Conservation (phyloP, 148 eudicot species). For the Selenicereus undatus region DNA sequence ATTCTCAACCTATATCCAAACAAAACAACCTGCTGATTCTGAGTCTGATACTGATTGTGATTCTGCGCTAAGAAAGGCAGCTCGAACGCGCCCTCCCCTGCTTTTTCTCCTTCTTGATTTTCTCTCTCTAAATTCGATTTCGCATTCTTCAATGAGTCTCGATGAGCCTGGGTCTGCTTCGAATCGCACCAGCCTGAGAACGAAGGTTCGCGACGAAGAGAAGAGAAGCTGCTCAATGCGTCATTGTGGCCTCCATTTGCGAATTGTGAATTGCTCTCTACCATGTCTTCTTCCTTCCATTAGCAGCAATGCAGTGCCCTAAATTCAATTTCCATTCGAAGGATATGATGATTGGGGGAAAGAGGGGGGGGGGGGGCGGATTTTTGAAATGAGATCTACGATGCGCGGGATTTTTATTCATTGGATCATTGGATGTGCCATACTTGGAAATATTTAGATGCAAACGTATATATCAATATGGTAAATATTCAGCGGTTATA, state of each 20-base stretch:
- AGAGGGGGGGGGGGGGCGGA: not conserved
- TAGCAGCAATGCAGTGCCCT: not conserved
- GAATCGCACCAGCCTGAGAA: constrained; percentile 11
- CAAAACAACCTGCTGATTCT: not conserved
- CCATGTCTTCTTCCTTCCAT: constrained; percentile 7
- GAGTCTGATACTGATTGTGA: constrained; percentile 5
- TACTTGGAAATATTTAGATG: too few species aligned
- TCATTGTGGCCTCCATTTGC: constrained; percentile 6
- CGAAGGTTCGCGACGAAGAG: constrained; percentile 8
- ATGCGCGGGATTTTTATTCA: constrained; percentile 32
- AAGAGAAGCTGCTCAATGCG: not conserved
- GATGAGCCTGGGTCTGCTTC: not conserved
- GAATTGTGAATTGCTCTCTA: not conserved
- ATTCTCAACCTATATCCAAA: constrained; percentile 8
- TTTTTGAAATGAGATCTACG: not conserved
- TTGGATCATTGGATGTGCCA: constrained; percentile 34
- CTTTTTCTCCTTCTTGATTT: constrained; percentile 5
- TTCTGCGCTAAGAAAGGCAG: constrained; percentile 30
- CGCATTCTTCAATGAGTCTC: not conserved
- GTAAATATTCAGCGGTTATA: too few species aligned
- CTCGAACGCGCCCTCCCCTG: constrained; percentile 30
- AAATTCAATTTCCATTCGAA: not conserved
- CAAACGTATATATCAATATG: too few species aligned
- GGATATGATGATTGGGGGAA: not conserved
- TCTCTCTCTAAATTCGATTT: not conserved